A percentile compares a stretch with the other conserved stretches of the same genome.
Evolutionary conservation across 208 protist species (phyloP).

Genomic region (Acanthamoeba polyphaga): DNA sequence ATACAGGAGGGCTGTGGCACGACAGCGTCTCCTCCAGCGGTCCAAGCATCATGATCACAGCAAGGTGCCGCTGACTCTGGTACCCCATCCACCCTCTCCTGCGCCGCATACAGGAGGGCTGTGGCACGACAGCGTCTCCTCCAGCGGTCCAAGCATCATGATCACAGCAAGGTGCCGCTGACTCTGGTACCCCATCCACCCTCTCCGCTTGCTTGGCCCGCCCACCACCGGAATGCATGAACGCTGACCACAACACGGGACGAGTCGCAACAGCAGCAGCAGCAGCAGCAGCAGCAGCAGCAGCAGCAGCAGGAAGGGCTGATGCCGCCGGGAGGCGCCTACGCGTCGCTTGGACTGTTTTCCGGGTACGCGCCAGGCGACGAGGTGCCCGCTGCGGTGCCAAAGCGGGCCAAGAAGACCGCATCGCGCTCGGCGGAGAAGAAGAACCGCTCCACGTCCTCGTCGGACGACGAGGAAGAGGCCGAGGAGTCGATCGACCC

Average conservation of each 20-base stretch:
- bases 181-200: background rate
- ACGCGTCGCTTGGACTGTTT: background rate
- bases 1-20: too few species aligned
- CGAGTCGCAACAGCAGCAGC: too few species aligned
- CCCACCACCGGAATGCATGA: background rate
- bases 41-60: too few species aligned
- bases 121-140: background rate
- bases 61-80: too few species aligned
- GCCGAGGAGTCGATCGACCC: background rate
- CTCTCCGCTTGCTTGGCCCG: background rate
- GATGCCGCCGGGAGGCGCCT: background rate
- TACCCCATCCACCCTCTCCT: too few species aligned
- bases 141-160: background rate
- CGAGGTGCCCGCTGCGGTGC: background rate
- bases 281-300: too few species aligned
- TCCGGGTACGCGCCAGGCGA: background rate
- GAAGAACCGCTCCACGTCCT: background rate
- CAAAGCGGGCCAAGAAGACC: background rate
- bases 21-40: too few species aligned
- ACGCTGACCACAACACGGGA: too few species aligned
- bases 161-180: background rate
- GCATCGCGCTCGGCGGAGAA: background rate
- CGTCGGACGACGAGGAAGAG: conserved; percentile 4
- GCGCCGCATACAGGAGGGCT: conserved; percentile 8
- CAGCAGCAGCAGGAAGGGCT: background rate